phyloP scores from a whole-genome alignment of 306 rosid genomes.

The Herpetospermum pedunculosum region DNA sequence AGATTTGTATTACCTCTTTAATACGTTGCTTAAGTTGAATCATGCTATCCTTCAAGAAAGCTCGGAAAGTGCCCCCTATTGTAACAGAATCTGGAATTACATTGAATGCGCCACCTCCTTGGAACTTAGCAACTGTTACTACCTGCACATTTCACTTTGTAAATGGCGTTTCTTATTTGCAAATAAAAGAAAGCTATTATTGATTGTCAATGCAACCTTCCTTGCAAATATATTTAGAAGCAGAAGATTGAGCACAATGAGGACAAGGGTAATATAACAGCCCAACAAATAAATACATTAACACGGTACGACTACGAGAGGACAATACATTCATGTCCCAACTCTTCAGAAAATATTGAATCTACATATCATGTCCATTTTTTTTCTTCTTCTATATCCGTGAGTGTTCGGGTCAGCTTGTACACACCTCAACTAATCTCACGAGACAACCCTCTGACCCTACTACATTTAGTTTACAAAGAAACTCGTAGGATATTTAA shows the following conservation, averaged over 20 bases:
- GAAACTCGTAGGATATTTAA: no score
- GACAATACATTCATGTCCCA: no score
- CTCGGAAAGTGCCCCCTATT: slow-evolving; percentile 82
- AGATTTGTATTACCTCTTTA: slow-evolving; percentile 41
- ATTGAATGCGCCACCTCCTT: slow-evolving; percentile 84
- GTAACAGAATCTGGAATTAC: slow-evolving; percentile 85
- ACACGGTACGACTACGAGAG: no score
- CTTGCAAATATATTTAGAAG: neutral
- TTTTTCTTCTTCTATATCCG: no score
- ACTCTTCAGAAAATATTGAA: no score
- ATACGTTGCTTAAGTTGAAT: slow-evolving; percentile 41
- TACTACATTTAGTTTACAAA: no score
- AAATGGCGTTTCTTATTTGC: slow-evolving; percentile 16
- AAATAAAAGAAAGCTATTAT: slow-evolving; percentile 5
- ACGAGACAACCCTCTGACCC: no score
- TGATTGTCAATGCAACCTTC: neutral
- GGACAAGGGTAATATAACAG: neutral
- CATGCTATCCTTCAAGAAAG: slow-evolving; percentile 44
- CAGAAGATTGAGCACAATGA: neutral
- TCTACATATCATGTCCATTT: no score
- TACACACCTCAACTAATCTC: no score
- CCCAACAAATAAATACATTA: neutral
- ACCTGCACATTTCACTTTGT: slow-evolving; percentile 31
- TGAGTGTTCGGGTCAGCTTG: no score
- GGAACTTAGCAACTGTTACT: slow-evolving; percentile 58